Conservation (phyloP, 805 yeast genomes). For the Nakazawaea siamensis region DNA sequence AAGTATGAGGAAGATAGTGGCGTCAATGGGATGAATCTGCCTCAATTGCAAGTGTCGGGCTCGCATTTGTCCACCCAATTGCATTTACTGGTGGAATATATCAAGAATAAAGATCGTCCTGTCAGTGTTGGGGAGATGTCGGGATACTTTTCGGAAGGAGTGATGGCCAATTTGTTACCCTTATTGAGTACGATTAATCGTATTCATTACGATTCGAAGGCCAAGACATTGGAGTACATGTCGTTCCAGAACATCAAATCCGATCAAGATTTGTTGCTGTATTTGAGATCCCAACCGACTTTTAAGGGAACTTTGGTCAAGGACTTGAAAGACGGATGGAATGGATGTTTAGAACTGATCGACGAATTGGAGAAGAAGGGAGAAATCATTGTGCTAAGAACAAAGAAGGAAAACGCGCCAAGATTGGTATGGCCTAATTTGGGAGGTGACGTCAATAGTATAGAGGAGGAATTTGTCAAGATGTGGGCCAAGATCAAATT, state of each 20-base stretch:
- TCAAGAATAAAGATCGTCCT: constrained; percentile 65
- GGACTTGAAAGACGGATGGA: constrained; percentile 84
- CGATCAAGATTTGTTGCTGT: constrained; percentile 66
- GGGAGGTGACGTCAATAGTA: constrained; percentile 58
- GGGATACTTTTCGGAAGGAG: constrained; percentile 54
- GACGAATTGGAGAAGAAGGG: constrained; percentile 70
- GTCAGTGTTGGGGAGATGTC: constrained; percentile 58
- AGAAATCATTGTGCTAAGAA: constrained; percentile 74
- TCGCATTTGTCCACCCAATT: constrained; percentile 80
- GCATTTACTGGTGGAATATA: constrained; percentile 84
- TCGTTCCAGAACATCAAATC: constrained; percentile 84
- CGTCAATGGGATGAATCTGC: background rate
- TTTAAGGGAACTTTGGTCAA: constrained; percentile 83
- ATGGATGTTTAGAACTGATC: constrained; percentile 74
- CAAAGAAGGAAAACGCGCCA: constrained; percentile 92
- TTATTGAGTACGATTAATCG: constrained; percentile 70
- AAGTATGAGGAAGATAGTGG: constrained; percentile 17
- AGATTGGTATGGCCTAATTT: constrained; percentile 77
- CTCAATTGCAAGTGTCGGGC: constrained; percentile 15
- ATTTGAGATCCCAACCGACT: constrained; percentile 72
- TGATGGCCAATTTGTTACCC: constrained; percentile 57
- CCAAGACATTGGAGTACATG: constrained; percentile 71
- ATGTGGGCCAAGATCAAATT: constrained; percentile 76
- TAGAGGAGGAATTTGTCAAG: constrained; percentile 74
- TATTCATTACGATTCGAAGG: constrained; percentile 55